Evolutionary conservation across 2,329 filamentous ascomycete species (phyloP).

Genomic region (Xylariomycetidae sp.): DNA sequence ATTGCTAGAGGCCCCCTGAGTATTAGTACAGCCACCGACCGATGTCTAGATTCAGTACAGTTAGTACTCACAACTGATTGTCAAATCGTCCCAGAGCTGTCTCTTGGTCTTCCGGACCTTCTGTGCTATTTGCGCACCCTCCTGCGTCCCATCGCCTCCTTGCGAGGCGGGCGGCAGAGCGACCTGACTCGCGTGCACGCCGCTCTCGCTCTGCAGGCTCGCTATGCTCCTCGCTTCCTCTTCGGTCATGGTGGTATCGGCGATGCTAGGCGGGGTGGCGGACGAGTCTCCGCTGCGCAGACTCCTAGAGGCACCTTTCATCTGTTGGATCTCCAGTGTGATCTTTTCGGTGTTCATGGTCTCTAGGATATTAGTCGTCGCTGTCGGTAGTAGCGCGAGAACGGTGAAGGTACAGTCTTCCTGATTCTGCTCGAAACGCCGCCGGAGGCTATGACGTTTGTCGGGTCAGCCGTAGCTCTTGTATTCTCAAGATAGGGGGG

Average conservation of each 20-base stretch:
- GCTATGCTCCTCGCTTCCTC: conserved; percentile 75
- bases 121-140: conserved; percentile 37
- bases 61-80: conserved; percentile 83
- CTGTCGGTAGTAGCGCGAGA: conserved; percentile 88
- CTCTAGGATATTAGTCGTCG: conserved; percentile 82
- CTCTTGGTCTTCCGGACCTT: conserved; percentile 74
- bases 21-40: too few species aligned
- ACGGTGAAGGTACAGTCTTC: conserved; percentile 98
- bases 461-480: not conserved
- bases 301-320: conserved; percentile 69
- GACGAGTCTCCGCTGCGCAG: conserved; percentile 51
- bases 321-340: conserved; percentile 88
- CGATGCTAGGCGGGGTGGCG: conserved; percentile 49
- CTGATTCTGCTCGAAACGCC: conserved; percentile 97
- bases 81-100: conserved; percentile 95
- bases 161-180: conserved; percentile 49
- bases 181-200: conserved; percentile 76
- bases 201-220: conserved; percentile 77
- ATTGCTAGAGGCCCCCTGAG: conserved; percentile 66
- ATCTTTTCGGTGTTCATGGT: conserved; percentile 88
- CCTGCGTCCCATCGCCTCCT: conserved; percentile 32
- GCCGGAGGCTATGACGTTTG: conserved; percentile 63
- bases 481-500: not conserved
- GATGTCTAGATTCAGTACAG: too few species aligned
- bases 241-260: conserved; percentile 70